Conservation (phyloP, 164 flowering plant genomes). For the Dillenia turbinata region DNA sequence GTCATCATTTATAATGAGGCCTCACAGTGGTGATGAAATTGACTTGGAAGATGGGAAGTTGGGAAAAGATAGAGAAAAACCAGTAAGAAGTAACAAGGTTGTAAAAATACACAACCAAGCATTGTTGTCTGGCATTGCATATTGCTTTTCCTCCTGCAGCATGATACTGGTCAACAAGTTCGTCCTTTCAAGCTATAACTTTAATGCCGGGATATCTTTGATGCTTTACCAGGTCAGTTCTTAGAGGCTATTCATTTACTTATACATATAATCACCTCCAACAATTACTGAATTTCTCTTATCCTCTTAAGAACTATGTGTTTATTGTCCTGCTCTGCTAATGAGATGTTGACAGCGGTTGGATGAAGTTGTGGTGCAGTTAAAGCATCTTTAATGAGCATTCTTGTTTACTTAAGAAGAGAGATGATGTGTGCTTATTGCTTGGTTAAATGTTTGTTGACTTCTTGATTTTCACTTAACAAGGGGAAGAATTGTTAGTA, state of each 20-base stretch:
- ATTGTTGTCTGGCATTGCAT: slow-evolving; percentile 83
- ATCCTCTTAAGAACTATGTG: no score
- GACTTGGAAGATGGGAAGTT: slow-evolving; percentile 72
- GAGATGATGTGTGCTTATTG: no score
- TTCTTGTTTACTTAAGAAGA: no score
- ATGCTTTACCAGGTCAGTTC: slow-evolving; percentile 86
- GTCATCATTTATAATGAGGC: slow-evolving; percentile 40
- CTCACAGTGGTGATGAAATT: slow-evolving; percentile 29
- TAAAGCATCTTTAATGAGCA: no score
- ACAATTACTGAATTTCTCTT: no score
- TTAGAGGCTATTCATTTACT: background rate
- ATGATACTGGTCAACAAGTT: slow-evolving; percentile 97
- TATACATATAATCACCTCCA: background rate
- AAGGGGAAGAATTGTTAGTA: no score
- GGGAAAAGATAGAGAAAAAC: slow-evolving; percentile 54
- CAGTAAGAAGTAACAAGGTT: slow-evolving; percentile 24
- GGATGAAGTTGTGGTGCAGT: no score
- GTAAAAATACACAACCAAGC: slow-evolving; percentile 69
- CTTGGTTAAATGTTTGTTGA: no score
- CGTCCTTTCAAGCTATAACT: slow-evolving; percentile 88
- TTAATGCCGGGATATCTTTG: slow-evolving; percentile 94
- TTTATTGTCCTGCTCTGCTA: no score
- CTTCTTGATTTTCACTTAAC: no score
- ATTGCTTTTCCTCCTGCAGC: slow-evolving; percentile 95
- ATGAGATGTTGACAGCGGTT: no score